Percentiles rank a stretch among this genome's conserved stretches.
These are phyloP conservation scores for Malus hybrid DNA, from an alignment of 331 rosid genomes.

Conservation along the genomic window DNA sequence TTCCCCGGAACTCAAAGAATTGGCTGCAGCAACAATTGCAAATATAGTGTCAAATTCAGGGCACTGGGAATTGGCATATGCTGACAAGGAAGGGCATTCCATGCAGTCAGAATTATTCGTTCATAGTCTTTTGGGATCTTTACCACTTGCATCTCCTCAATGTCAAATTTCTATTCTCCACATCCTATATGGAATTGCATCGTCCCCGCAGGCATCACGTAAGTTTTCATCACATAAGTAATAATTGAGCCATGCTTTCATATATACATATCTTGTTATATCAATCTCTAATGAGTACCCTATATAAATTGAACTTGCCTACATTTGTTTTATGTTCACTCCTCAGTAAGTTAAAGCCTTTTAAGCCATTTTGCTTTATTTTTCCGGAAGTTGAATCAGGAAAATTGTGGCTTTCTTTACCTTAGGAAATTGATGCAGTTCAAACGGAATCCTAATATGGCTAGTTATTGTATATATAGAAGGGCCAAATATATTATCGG, in stretches of 20 bases:
- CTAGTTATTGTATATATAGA: neutral
- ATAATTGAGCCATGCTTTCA: neutral
- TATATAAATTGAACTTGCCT: neutral
- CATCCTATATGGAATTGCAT: conserved; percentile 44
- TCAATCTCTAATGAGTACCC: neutral
- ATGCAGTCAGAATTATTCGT: conserved; percentile 48
- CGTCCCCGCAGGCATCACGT: conserved; percentile 61
- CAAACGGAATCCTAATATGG: neutral
- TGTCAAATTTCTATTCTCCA: conserved; percentile 40
- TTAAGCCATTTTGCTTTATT: neutral
- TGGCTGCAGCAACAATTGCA: conserved; percentile 48
- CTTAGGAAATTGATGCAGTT: neutral
- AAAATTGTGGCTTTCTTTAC: neutral
- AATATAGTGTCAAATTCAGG: conserved; percentile 56
- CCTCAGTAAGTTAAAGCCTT: neutral
- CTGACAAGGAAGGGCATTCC: conserved; percentile 41
- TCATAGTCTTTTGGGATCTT: conserved; percentile 21
- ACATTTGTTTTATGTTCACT: neutral
- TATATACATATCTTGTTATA: neutral
- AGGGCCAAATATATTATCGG: neutral
- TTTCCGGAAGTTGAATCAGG: neutral
- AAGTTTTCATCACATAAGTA: neutral
- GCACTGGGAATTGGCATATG: conserved; percentile 59
- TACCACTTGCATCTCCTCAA: conserved; percentile 18
- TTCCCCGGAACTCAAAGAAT: conserved; percentile 28